These are phyloP conservation scores for Cyberlindnera lachancei DNA, from an alignment of 805 yeast genomes.

Conservation along the genomic window DNA sequence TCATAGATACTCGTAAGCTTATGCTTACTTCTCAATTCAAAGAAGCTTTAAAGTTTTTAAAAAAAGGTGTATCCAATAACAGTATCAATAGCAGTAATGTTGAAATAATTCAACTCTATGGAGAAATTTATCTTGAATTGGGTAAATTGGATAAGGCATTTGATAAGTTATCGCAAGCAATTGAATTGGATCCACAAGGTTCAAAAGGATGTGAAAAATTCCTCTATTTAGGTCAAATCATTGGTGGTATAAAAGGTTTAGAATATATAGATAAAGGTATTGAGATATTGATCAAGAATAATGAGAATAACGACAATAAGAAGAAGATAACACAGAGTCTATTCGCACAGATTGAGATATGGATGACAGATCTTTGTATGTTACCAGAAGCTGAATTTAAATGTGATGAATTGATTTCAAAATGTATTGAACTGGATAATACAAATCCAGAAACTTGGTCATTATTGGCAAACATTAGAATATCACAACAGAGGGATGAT, in stretches of 20 bases:
- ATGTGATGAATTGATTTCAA: conserved; percentile 66
- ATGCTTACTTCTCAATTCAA: conserved; percentile 11
- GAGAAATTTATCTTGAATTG: conserved; percentile 72
- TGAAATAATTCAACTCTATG: conserved; percentile 46
- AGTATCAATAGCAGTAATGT: conserved; percentile 37
- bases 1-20: conserved; percentile 10
- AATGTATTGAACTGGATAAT: conserved; percentile 53
- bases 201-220: conserved; percentile 69
- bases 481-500: conserved; percentile 68
- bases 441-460: conserved; percentile 70
- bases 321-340: conserved; percentile 69
- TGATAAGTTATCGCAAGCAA: conserved; percentile 47
- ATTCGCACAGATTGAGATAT: conserved; percentile 82
- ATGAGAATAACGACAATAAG: conserved; percentile 23
- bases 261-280: conserved; percentile 56
- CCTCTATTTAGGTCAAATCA: conserved; percentile 82
- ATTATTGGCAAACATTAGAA: conserved; percentile 75
- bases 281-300: conserved; percentile 39
- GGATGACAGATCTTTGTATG: conserved; percentile 98
- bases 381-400: conserved; percentile 76
- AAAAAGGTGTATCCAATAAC: conserved; percentile 23
- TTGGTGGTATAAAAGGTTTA: conserved; percentile 76
- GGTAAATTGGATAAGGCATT: conserved; percentile 79
- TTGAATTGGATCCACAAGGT: conserved; percentile 66
- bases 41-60: conserved; percentile 29